Evolutionary conservation across 768 basidiomycete genomes (phyloP).

Genomic region (Hygrophoropsis aurantiaca): DNA sequence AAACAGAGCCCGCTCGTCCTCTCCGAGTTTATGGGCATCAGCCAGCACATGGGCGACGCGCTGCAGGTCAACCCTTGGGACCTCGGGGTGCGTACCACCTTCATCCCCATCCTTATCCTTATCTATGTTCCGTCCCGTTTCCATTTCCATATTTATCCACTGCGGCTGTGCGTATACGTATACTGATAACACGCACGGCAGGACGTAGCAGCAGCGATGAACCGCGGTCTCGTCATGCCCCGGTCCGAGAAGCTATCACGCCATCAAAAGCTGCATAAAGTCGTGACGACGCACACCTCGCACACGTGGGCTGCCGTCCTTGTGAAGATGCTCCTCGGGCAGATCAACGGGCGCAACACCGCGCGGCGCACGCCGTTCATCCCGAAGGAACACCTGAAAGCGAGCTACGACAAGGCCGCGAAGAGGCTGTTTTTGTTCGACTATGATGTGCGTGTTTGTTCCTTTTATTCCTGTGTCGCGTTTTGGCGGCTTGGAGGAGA

Average conservation of each 20-base stretch:
- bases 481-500: too few species aligned
- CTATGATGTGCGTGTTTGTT: conserved; percentile 72
- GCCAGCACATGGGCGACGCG: conserved; percentile 86
- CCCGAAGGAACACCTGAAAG: conserved; percentile 56
- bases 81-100: conserved; percentile 71
- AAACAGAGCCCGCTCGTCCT: conserved; percentile 85
- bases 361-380: conserved; percentile 86
- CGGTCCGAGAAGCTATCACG: conserved; percentile 69
- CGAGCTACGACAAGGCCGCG: conserved; percentile 63
- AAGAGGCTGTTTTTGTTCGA: conserved; percentile 94
- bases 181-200: conserved; percentile 30
- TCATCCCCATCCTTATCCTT: too few species aligned
- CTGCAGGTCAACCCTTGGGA: conserved; percentile 96
- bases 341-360: conserved; percentile 74
- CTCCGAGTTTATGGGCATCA: conserved; percentile 98
- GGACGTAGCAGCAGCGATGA: conserved; percentile 89
- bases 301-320: conserved; percentile 92
- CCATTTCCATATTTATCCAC: conserved; percentile 9
- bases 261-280: conserved; percentile 75
- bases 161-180: conserved; percentile 1
- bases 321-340: conserved; percentile 82
- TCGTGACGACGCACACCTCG: conserved; percentile 91
- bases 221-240: conserved; percentile 83
- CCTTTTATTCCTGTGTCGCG: background rate
- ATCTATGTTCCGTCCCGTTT: too few species aligned